phyloP scores from a whole-genome alignment of 768 basidiomycete species.

The Podaxis rugospora region DNA sequence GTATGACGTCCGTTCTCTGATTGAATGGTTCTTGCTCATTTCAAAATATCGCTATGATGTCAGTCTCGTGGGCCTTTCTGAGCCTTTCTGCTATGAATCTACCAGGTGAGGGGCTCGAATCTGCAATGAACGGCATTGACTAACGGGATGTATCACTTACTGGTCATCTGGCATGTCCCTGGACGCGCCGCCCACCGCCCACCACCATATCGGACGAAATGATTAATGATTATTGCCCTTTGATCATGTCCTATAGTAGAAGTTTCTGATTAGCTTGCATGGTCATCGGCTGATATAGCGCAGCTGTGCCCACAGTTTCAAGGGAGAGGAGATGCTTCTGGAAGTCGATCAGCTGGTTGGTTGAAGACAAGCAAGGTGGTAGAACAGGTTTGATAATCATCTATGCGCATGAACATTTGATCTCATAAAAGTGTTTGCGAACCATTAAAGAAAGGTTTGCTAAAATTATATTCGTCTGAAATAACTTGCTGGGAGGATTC shows the following conservation, averaged over 20 bases:
- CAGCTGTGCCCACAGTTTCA: neutral
- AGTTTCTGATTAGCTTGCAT: constrained; percentile 7
- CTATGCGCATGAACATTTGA: neutral
- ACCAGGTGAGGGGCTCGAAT: neutral
- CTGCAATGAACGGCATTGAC: neutral
- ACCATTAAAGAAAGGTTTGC: neutral
- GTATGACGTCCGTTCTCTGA: constrained; percentile 8
- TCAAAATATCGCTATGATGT: constrained; percentile 6
- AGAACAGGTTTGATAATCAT: constrained; percentile 6
- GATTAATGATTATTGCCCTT: neutral
- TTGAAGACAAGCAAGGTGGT: neutral
- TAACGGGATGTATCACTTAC: neutral
- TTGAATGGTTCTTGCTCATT: constrained; percentile 1
- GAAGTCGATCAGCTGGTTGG: constrained; percentile 9
- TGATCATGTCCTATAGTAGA: neutral
- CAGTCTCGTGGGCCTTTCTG: neutral
- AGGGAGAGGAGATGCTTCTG: constrained; percentile 1
- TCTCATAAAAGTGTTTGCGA: neutral
- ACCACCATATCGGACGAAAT: neutral
- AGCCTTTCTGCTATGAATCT: neutral
- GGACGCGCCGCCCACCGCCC: neutral
- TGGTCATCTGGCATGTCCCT: neutral
- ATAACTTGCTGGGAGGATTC: neutral
- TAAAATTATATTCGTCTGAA: neutral
- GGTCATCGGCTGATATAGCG: constrained; percentile 2